Percentiles rank a stretch among this genome's conserved stretches.
Evolutionary conservation across 441 rosid genomes (phyloP).

Genomic region (Euphorbia celastroides): DNA sequence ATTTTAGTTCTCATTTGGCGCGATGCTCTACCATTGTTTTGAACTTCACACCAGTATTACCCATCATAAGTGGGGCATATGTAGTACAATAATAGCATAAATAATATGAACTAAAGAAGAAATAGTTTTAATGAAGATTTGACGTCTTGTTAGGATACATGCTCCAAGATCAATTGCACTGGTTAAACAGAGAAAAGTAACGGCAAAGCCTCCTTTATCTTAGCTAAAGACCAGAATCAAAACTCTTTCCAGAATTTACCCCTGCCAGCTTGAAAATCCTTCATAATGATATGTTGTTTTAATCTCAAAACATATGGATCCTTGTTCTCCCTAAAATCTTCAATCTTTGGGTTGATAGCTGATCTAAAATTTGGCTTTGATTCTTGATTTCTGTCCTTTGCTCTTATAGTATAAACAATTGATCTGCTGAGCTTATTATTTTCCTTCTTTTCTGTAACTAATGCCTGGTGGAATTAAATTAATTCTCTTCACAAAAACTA

Average conservation of each 20-base stretch:
- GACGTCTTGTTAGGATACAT: background rate
- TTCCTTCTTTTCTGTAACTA: background rate
- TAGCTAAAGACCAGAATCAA: background rate
- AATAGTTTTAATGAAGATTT: background rate
- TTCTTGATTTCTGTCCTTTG: background rate
- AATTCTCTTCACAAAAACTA: background rate
- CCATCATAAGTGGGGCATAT: background rate
- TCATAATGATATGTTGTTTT: no score
- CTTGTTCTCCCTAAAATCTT: background rate
- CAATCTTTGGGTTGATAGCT: background rate
- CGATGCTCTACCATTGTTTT: background rate
- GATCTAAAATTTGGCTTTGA: background rate
- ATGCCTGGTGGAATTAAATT: background rate
- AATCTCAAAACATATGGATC: no score
- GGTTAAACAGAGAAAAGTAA: background rate
- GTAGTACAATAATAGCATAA: background rate
- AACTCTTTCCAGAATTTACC: background rate
- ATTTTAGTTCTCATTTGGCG: background rate
- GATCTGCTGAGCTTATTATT: background rate
- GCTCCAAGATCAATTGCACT: background rate
- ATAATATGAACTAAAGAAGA: background rate
- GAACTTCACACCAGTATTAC: background rate
- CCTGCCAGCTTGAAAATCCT: background rate
- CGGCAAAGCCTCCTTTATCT: background rate
- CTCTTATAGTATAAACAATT: conserved; percentile 3